phyloP scores from a whole-genome alignment of 495 filamentous ascomycete genomes.

The Pyrenopolyporus hunteri region DNA sequence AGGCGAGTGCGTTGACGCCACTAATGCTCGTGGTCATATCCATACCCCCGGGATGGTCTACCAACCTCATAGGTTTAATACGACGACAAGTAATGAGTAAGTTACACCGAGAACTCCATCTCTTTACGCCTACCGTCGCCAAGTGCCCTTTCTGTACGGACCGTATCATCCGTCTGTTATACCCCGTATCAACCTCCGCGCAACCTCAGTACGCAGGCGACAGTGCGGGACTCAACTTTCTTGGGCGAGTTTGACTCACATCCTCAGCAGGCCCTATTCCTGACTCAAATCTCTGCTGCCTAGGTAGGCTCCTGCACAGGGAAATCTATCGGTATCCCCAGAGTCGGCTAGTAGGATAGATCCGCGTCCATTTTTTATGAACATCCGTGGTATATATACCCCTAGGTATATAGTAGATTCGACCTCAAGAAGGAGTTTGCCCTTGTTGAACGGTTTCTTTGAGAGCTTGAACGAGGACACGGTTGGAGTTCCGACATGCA shows the following conservation, averaged over 20 bases:
- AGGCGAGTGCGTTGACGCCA: neutral
- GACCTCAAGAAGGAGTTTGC: constrained; percentile 31
- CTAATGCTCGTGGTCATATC: neutral
- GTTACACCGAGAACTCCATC: neutral
- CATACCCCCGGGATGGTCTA: neutral
- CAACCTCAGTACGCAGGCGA: neutral
- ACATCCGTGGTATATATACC: too few relatives aligned
- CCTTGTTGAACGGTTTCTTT: constrained; percentile 42
- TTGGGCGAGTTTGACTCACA: too few relatives aligned
- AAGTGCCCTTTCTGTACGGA: neutral
- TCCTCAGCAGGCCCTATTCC: too few relatives aligned
- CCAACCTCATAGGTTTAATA: neutral
- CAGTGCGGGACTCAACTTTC: too few relatives aligned
- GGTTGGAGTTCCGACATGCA: constrained; percentile 51
- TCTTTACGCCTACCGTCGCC: neutral
- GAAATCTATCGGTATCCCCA: too few relatives aligned
- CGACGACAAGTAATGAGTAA: neutral
- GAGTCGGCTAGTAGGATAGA: neutral
- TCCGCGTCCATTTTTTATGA: neutral
- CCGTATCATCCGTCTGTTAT: neutral
- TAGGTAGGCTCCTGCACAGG: too few relatives aligned
- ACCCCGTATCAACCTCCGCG: neutral
- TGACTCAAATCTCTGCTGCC: too few relatives aligned
- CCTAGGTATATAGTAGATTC: too few relatives aligned
- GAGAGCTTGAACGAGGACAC: constrained; percentile 49